Percentiles rank a stretch among this genome's conserved stretches.
phyloP scores from a whole-genome alignment of 2,329 filamentous ascomycete genomes.

The Fusarium stilboides region DNA sequence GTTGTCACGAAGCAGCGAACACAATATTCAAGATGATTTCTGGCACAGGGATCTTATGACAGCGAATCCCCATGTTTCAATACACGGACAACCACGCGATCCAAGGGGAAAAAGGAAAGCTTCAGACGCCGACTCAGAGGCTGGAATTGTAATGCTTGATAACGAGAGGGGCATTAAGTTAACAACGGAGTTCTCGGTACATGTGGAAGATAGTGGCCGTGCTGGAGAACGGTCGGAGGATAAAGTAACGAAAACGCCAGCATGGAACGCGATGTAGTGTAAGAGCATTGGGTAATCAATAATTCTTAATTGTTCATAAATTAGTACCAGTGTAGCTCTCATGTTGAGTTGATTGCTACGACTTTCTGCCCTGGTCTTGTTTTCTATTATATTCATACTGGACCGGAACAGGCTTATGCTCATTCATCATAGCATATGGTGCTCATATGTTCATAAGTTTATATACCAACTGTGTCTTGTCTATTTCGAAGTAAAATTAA shows the following conservation, averaged over 20 bases:
- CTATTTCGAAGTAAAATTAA: too few relatives aligned
- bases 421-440: too few relatives aligned
- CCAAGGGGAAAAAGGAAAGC: slow-evolving; percentile 10
- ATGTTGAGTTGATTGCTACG: too few relatives aligned
- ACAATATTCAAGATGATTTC: slow-evolving; percentile 19
- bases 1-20: slow-evolving; percentile 35
- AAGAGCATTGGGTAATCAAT: not conserved
- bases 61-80: slow-evolving; percentile 24
- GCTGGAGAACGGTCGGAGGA: slow-evolving; percentile 27
- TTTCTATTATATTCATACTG: too few relatives aligned
- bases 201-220: slow-evolving; percentile 37
- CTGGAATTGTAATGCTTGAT: slow-evolving; percentile 32
- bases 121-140: slow-evolving; percentile 32
- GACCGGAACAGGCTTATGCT: too few relatives aligned
- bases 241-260: slow-evolving; percentile 34
- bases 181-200: slow-evolving; percentile 43
- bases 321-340: too few relatives aligned
- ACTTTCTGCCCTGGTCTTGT: too few relatives aligned
- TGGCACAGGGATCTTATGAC: slow-evolving; percentile 35
- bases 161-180: slow-evolving; percentile 38
- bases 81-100: slow-evolving; percentile 16
- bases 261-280: slow-evolving; percentile 40
- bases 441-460: too few relatives aligned
- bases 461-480: too few relatives aligned
- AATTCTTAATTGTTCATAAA: not conserved